Conservation (phyloP, 805 yeast genomes). For the Nadsonia fulvescens region DNA sequence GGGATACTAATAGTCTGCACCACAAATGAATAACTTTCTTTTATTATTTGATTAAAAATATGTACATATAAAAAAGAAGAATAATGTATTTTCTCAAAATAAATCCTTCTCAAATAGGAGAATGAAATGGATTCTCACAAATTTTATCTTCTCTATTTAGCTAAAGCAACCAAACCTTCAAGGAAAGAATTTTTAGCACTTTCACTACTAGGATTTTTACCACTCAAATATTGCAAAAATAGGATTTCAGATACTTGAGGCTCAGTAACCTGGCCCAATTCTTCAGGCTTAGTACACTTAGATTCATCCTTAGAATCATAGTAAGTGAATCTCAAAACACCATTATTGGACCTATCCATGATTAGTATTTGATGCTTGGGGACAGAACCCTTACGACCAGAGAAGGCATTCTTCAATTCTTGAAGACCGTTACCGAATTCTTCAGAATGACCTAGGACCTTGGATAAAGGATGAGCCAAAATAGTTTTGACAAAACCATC, state of each 20-base stretch:
- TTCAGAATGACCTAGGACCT: constrained; percentile 23
- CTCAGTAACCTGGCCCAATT: constrained; percentile 42
- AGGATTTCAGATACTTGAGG: constrained; percentile 51
- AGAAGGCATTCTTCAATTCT: constrained; percentile 44
- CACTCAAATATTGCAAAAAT: constrained; percentile 60
- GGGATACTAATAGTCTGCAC: too few species aligned
- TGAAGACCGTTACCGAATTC: constrained; percentile 43
- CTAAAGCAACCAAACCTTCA: constrained; percentile 17
- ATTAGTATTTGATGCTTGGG: constrained; percentile 54
- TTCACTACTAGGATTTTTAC: constrained; percentile 45
- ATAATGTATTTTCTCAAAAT: too few species aligned
- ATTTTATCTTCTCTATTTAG: too few species aligned
- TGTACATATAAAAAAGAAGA: too few species aligned
- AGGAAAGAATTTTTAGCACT: constrained; percentile 29
- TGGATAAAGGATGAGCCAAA: constrained; percentile 45
- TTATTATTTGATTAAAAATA: too few species aligned
- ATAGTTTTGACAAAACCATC: constrained; percentile 80
- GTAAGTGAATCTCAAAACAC: constrained; percentile 28
- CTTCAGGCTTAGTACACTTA: constrained; percentile 8
- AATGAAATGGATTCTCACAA: too few species aligned
- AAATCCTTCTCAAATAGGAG: too few species aligned
- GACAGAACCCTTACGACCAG: constrained; percentile 50
- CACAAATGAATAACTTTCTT: too few species aligned
- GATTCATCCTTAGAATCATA: constrained; percentile 22
- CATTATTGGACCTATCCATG: constrained; percentile 32